These are phyloP conservation scores for Cyberlindnera suaveolens DNA, from an alignment of 805 yeast species.

Conservation along the genomic window DNA sequence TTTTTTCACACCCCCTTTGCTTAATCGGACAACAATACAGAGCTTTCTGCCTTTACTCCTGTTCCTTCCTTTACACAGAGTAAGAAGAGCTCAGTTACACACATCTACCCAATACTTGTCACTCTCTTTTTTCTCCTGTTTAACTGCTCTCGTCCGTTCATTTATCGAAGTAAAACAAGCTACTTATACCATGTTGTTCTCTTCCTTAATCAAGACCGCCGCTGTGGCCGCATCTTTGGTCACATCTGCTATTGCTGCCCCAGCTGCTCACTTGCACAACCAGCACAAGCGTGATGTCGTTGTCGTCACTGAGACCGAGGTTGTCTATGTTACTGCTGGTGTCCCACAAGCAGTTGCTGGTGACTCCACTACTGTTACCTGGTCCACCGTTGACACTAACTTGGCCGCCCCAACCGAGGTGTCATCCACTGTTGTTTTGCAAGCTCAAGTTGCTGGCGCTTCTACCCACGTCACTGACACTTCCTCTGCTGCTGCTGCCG, in stretches of 20 bases:
- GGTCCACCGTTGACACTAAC: conserved; percentile 23
- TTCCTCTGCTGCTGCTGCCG: conserved; percentile 13
- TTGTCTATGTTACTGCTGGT: conserved; percentile 43
- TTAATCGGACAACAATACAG: background rate
- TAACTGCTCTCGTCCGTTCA: background rate
- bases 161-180: background rate
- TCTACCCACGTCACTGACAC: conserved; percentile 23
- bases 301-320: conserved; percentile 40
- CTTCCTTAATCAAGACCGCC: conserved; percentile 33
- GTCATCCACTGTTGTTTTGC: conserved; percentile 21
- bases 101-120: conserved; percentile 2
- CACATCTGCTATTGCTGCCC: conserved; percentile 32
- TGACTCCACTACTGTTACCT: conserved; percentile 21
- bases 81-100: conserved; percentile 2
- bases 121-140: background rate
- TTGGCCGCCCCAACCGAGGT: conserved; percentile 22
- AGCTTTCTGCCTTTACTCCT: conserved; percentile 16
- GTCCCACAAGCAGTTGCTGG: conserved; percentile 31
- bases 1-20: conserved; percentile 1
- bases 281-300: conserved; percentile 51
- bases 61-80: conserved; percentile 29
- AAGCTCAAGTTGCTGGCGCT: conserved; percentile 27
- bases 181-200: conserved; percentile 39
- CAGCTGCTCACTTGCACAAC: conserved; percentile 60
- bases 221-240: conserved; percentile 36